Evolutionary conservation across 2,329 filamentous ascomycete species (phyloP).

Genomic region (Arthrocladium fulminans): DNA sequence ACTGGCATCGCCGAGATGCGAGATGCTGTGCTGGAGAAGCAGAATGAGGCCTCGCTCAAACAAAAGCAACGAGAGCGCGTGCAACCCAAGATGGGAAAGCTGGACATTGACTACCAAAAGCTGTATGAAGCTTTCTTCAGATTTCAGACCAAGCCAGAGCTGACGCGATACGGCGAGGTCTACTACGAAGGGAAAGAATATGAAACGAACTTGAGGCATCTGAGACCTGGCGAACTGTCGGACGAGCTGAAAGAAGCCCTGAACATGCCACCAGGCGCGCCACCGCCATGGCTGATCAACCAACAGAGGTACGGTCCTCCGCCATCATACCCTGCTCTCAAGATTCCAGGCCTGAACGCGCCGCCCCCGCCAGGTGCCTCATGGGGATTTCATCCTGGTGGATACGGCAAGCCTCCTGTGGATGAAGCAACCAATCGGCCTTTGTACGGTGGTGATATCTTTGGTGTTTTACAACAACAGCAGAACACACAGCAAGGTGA

Average conservation of each 20-base stretch:
- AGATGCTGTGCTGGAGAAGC: constrained; percentile 90
- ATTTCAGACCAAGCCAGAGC: constrained; percentile 88
- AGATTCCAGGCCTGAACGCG: constrained; percentile 88
- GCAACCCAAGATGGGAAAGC: constrained; percentile 87
- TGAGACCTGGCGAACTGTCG: constrained; percentile 80
- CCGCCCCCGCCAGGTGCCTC: constrained; percentile 78
- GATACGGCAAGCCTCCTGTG: constrained; percentile 90
- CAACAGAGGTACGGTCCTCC: constrained; percentile 90
- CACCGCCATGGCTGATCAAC: constrained; percentile 95
- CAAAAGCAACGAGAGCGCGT: constrained; percentile 94
- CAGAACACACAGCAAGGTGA: constrained; percentile 59
- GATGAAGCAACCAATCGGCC: constrained; percentile 80
- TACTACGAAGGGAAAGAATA: constrained; percentile 99
- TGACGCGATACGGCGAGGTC: constrained; percentile 95
- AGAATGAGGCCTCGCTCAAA: constrained; percentile 82
- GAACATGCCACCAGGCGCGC: constrained; percentile 84
- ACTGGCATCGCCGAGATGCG: constrained; percentile 98
- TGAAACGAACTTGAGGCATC: constrained; percentile 85
- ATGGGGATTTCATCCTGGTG: constrained; percentile 93
- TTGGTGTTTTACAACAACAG: constrained; percentile 62
- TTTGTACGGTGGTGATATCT: constrained; percentile 88
- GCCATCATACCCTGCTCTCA: constrained; percentile 89
- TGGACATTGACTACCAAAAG: constrained; percentile 98
- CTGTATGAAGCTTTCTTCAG: constrained; percentile 98
- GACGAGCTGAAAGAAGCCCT: constrained; percentile 86